Evolutionary conservation across 169 alveolate genomes (phyloP).

Genomic region (Plasmodium falciparum): DNA sequence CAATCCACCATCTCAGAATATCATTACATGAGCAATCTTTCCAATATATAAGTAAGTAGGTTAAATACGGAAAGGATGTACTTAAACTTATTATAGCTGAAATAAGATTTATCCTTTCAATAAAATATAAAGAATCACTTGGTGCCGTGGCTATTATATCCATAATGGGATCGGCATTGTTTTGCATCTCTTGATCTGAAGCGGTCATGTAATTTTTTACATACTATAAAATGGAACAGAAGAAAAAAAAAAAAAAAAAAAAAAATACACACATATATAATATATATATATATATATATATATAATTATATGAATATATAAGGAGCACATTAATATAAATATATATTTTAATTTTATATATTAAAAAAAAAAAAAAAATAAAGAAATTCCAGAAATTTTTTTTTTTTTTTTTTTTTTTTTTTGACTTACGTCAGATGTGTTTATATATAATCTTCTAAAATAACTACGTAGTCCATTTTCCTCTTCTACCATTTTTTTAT

Average conservation of each 20-base stretch:
- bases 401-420: conserved; percentile 1
- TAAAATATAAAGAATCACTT: conserved; percentile 73
- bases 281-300: neutral
- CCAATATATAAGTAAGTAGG: conserved; percentile 73
- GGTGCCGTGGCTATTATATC: conserved; percentile 75
- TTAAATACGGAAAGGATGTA: conserved; percentile 71
- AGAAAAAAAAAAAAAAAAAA: conserved; percentile 1
- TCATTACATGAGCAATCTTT: conserved; percentile 76
- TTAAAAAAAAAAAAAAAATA: neutral
- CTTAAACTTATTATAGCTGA: conserved; percentile 73
- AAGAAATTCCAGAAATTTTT: neutral
- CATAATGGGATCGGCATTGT: conserved; percentile 76
- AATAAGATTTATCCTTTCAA: conserved; percentile 73
- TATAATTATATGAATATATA: too few species aligned
- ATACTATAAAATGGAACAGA: conserved; percentile 18
- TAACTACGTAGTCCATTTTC: conserved; percentile 54
- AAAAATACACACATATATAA: too few species aligned
- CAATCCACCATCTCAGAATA: conserved; percentile 76
- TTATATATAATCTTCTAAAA: conserved; percentile 47
- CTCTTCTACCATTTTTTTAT: conserved; percentile 57
- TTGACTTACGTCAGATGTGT: conserved; percentile 65
- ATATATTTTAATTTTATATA: neutral
- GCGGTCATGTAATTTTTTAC: conserved; percentile 72
- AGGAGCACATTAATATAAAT: neutral
- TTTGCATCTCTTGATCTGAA: conserved; percentile 74